Percentiles rank a stretch among this genome's conserved stretches.
phyloP scores from a whole-genome alignment of 23 red algal genomes.

The Gracilaria domingensis region DNA sequence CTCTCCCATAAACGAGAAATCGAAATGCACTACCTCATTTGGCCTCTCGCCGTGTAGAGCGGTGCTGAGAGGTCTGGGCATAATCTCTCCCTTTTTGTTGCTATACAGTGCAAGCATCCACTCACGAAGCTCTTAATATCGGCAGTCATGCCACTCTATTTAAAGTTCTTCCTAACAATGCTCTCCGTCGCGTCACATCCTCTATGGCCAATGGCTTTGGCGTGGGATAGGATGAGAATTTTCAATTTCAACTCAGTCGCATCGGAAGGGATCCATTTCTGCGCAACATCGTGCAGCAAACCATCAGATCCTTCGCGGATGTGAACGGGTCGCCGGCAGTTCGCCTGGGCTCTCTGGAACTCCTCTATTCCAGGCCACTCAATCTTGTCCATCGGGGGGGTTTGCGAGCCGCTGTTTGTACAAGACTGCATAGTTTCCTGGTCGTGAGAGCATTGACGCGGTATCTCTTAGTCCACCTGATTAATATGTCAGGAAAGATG shows the following conservation, averaged over 20 bases:
- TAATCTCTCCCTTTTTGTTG: slow-evolving; percentile 16
- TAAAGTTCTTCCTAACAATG: slow-evolving; percentile 35
- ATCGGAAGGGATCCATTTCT: slow-evolving; percentile 37
- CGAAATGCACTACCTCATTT: slow-evolving; percentile 60
- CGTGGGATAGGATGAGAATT: slow-evolving; percentile 21
- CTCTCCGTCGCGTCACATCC: slow-evolving; percentile 12
- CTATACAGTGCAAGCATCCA: slow-evolving; percentile 38
- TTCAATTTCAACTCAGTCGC: slow-evolving; percentile 19
- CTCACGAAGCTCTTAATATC: slow-evolving; percentile 23
- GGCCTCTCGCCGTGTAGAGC: slow-evolving; percentile 28
- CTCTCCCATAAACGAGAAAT: slow-evolving; percentile 62
- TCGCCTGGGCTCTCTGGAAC: neutral
- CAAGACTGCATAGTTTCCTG: too few relatives aligned
- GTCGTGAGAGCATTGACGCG: neutral
- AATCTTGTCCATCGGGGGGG: too few relatives aligned
- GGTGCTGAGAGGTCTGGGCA: slow-evolving; percentile 15
- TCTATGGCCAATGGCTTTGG: slow-evolving; percentile 8
- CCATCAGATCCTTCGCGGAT: neutral
- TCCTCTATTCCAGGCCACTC: neutral
- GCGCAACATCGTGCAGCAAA: neutral
- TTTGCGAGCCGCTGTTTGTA: too few relatives aligned
- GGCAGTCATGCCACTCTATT: neutral
- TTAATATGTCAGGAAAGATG: slow-evolving; percentile 25
- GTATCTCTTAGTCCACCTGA: neutral
- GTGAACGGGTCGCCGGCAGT: neutral